Evolutionary conservation across 495 filamentous ascomycete genomes (phyloP).

Genomic region (Echria macrotheca): DNA sequence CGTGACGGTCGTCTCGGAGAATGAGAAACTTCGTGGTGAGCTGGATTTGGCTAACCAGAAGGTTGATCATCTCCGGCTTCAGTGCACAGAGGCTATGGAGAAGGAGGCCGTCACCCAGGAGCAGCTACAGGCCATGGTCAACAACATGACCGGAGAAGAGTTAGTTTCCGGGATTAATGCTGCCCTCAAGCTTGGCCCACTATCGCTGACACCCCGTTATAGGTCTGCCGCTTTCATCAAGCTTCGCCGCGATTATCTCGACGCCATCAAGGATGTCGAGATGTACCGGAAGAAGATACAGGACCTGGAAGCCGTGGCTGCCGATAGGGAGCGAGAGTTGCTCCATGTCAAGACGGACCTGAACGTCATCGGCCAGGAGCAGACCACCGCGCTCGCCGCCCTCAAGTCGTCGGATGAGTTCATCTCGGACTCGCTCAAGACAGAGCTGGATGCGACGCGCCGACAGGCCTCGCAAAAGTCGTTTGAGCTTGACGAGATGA

Average conservation of each 20-base stretch:
- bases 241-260: conserved; percentile 32
- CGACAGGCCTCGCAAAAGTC: conserved; percentile 33
- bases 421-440: conserved; percentile 45
- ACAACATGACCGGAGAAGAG: conserved; percentile 42
- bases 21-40: conserved; percentile 43
- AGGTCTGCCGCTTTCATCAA: conserved; percentile 34
- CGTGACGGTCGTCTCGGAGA: conserved; percentile 43
- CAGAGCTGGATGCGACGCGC: conserved; percentile 45
- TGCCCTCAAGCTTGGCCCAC: conserved; percentile 22
- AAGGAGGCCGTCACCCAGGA: conserved; percentile 46
- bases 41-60: conserved; percentile 38
- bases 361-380: conserved; percentile 42
- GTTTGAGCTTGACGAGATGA: conserved; percentile 45
- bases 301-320: conserved; percentile 39
- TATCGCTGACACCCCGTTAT: conserved; percentile 32
- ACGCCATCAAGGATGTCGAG: conserved; percentile 28
- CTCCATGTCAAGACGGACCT: conserved; percentile 36
- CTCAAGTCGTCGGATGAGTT: conserved; percentile 50
- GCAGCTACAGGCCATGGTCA: conserved; percentile 44
- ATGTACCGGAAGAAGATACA: conserved; percentile 34
- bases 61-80: conserved; percentile 37
- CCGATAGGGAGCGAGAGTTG: conserved; percentile 43
- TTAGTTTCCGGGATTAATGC: conserved; percentile 34
- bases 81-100: conserved; percentile 43
- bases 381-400: conserved; percentile 41